A percentile compares a stretch with the other conserved stretches of the same genome.
phyloP scores from a whole-genome alignment of 2,329 filamentous ascomycete species.

The Fusarium luffae region DNA sequence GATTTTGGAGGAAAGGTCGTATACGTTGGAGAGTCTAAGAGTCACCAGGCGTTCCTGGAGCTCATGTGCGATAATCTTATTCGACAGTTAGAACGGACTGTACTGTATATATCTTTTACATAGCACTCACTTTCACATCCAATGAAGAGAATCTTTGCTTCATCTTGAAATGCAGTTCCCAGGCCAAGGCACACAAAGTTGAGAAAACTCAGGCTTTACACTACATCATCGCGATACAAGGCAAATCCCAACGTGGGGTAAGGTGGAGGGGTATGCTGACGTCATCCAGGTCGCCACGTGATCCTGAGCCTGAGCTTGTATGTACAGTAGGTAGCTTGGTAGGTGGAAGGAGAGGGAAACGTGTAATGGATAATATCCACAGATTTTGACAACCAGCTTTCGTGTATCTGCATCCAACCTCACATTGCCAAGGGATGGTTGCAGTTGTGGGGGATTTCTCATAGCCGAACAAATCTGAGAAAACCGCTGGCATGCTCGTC shows the following conservation, averaged over 20 bases:
- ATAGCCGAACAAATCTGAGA: neutral
- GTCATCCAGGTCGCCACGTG: conserved; percentile 29
- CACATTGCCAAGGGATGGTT: neutral
- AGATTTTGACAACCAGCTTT: neutral
- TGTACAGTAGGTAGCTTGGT: too few species aligned
- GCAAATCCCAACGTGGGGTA: conserved; percentile 24
- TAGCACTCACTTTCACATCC: conserved; percentile 71
- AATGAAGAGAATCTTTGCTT: conserved; percentile 85
- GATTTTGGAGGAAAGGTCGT: conserved; percentile 95
- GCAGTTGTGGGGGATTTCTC: neutral
- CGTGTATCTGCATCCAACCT: neutral
- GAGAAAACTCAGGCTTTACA: conserved; percentile 24
- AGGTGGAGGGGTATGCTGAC: conserved; percentile 38
- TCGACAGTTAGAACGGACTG: conserved; percentile 8
- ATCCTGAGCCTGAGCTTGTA: neutral
- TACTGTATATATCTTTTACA: neutral
- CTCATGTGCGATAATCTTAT: conserved; percentile 91
- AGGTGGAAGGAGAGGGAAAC: neutral
- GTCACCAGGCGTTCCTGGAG: conserved; percentile 80
- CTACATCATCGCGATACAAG: conserved; percentile 23
- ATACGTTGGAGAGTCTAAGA: conserved; percentile 90
- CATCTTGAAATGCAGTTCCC: conserved; percentile 60
- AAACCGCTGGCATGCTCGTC: neutral
- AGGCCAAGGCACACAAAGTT: conserved; percentile 10
- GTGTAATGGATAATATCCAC: neutral